A percentile compares a stretch with the other conserved stretches of the same genome.
Conservation (phyloP, 768 basidiomycete genomes). For the Filobasidium wieringae region DNA sequence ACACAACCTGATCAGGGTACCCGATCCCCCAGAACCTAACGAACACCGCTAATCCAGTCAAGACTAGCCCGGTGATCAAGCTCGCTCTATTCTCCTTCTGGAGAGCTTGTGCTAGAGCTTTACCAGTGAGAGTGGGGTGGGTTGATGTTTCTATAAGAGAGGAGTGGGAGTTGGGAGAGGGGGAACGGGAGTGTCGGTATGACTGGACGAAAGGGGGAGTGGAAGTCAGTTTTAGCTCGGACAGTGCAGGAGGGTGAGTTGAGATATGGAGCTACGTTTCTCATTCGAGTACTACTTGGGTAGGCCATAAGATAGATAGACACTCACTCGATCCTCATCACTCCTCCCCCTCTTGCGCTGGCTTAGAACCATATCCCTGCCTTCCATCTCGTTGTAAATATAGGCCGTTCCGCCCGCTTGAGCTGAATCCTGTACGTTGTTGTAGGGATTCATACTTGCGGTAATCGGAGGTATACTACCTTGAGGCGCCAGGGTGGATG, state of each 20-base stretch:
- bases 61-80: neutral
- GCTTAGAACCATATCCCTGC: neutral
- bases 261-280: too few species aligned
- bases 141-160: neutral
- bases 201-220: too few species aligned
- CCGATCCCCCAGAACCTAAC: slow-evolving; percentile 56
- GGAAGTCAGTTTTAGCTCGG: too few species aligned
- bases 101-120: neutral
- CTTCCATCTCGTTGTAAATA: neutral
- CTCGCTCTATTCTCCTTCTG: slow-evolving; percentile 1
- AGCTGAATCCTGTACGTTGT: neutral
- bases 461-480: neutral
- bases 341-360: neutral
- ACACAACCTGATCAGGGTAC: slow-evolving; percentile 48
- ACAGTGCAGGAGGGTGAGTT: too few species aligned
- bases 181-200: too few species aligned
- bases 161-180: neutral
- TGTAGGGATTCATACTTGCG: neutral
- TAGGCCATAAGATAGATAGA: too few species aligned
- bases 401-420: neutral
- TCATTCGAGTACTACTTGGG: too few species aligned
- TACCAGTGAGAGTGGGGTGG: neutral
- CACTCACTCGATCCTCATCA: neutral
- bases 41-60: slow-evolving; percentile 47
- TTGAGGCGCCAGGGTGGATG: too few species aligned